Base-by-base conservation (phyloP, 108 stramenopile species). In the Conticribra guillardii region DNA sequence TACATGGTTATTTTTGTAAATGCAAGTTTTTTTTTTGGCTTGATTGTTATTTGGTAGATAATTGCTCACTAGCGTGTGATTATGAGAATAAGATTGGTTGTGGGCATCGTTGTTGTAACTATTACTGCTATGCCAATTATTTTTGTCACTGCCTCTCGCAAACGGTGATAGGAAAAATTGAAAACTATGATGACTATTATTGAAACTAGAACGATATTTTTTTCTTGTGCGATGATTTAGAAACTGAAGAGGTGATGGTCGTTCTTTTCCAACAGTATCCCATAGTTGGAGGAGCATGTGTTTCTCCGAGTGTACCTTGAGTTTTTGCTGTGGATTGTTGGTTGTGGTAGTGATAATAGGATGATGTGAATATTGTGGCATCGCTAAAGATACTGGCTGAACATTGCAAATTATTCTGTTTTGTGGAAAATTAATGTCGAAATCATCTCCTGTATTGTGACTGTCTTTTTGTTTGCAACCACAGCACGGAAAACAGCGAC, bases 191-290 rank as follows among this genome's bases (percentile, higher is more conserved):
- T 41, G 59, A 53, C 17, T 41, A 60, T 26, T 41, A 19, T 41
- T 71, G 1, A 69, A 78, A 37, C 69, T 47, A 44, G 69, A 78
- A 45, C 60, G 63, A 22, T 70, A 54, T 19, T 49, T 52, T 19
- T 53, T 51, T 1, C 51, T 54, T 21, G 48, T 47, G 30, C 53
- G 41, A 53, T 58, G 62, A 31, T 44, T 48, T 3, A 52, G 58
- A 52, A 44, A 21, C 7, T 47, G 31, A 15, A 24, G 54, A 11
- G 79, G 62, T 7, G 23, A 31, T 4, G 84, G 65, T 19, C 76
- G 73, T 65, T 91, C 90, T 56, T 80, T 57, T 17, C 93, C 93
- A 2, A 85, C 87, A 15, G 93, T 94, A 69, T 94, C 93, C 87
- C 89, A 91, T 9, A 91, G 53, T 67, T 90, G 89, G 16, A 89